phyloP scores from a whole-genome alignment of 2,329 filamentous ascomycete genomes.

The Fusarium musae region DNA sequence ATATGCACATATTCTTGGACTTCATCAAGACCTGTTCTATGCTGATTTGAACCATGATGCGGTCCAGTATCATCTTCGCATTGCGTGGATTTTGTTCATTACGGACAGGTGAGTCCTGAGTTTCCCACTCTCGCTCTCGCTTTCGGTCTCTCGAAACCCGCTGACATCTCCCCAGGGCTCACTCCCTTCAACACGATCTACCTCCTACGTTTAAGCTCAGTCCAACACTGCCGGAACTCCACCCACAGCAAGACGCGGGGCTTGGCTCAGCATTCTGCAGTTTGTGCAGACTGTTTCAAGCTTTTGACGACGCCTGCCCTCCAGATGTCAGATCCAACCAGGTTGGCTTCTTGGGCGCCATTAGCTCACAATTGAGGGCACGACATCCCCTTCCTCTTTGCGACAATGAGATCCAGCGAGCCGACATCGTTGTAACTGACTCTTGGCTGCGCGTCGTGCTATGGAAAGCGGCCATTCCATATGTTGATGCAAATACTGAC shows the following conservation, averaged over 20 bases:
- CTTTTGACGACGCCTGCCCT: slow-evolving; percentile 21
- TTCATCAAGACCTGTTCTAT: slow-evolving; percentile 22
- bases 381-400: neutral
- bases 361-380: slow-evolving; percentile 8
- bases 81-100: slow-evolving; percentile 24
- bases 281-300: slow-evolving; percentile 20
- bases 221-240: slow-evolving; percentile 9
- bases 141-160: neutral
- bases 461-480: slow-evolving; percentile 24
- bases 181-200: slow-evolving; percentile 20
- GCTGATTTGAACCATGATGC: neutral
- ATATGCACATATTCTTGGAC: slow-evolving; percentile 20
- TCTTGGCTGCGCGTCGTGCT: slow-evolving; percentile 23
- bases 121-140: accelerated
- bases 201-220: slow-evolving; percentile 27
- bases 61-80: slow-evolving; percentile 15
- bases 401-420: slow-evolving; percentile 17
- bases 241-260: neutral
- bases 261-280: slow-evolving; percentile 18
- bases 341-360: slow-evolving; percentile 6
- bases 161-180: slow-evolving; percentile 1
- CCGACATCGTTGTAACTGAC: slow-evolving; percentile 20
- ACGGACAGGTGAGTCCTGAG: slow-evolving; percentile 5
- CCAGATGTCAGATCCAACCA: slow-evolving; percentile 7
- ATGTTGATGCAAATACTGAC: slow-evolving; percentile 12